Conservation (phyloP, 2,329 filamentous ascomycete species). For the Tolypocladium album region DNA sequence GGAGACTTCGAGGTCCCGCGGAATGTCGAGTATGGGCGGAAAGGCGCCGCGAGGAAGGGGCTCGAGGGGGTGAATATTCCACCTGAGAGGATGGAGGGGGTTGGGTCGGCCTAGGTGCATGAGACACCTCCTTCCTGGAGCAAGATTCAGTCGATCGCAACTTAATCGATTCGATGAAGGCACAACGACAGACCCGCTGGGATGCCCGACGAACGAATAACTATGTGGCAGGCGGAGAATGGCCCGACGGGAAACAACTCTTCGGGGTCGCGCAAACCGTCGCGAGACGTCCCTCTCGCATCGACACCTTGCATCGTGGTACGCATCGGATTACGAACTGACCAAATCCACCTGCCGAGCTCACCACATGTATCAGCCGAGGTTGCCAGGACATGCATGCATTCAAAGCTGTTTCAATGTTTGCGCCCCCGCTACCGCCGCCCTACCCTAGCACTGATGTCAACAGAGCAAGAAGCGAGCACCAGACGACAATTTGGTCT, state of each 20-base stretch:
- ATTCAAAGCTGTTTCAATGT: not conserved
- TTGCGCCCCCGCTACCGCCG: not conserved
- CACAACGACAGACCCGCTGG: not conserved
- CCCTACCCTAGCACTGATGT: not conserved
- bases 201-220: not conserved
- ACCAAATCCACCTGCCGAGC: not conserved
- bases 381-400: not conserved
- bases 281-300: not conserved
- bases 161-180: not conserved
- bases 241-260: not conserved
- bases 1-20: slow-evolving; percentile 33
- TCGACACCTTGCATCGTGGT: not conserved
- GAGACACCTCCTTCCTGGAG: not conserved
- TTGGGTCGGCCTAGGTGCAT: slow-evolving; percentile 5
- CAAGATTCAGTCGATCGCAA: not conserved
- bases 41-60: slow-evolving; percentile 18
- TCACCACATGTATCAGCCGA: not conserved
- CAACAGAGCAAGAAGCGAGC: not conserved
- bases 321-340: not conserved
- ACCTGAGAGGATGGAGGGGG: slow-evolving; percentile 9
- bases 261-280: not conserved
- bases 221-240: not conserved
- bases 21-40: slow-evolving; percentile 32
- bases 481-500: not conserved
- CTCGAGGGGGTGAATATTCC: slow-evolving; percentile 24